A percentile compares a stretch with the other conserved stretches of the same genome.
Evolutionary conservation across 2,329 filamentous ascomycete species (phyloP).

Genomic region (Xylaria sp.): DNA sequence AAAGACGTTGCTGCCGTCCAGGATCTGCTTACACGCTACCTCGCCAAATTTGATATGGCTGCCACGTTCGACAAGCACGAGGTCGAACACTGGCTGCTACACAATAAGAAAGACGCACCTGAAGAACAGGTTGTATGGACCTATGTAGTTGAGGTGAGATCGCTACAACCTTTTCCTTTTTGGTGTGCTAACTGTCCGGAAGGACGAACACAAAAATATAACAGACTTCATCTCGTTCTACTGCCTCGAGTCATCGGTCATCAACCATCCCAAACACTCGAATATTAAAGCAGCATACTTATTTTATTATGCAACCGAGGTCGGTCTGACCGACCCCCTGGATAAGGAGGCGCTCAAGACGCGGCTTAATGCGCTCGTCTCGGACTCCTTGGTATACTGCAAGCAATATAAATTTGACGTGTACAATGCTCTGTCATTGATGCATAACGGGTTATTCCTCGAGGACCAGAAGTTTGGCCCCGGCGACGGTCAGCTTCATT

Average conservation of each 20-base stretch:
- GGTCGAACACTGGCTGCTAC: conserved; percentile 86
- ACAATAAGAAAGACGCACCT: conserved; percentile 68
- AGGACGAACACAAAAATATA: conserved; percentile 77
- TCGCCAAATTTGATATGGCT: conserved; percentile 83
- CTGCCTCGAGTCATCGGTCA: conserved; percentile 90
- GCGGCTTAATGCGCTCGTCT: conserved; percentile 83
- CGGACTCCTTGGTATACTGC: conserved; percentile 87
- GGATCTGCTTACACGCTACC: conserved; percentile 79
- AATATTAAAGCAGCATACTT: conserved; percentile 91
- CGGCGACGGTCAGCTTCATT: conserved; percentile 94
- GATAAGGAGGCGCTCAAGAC: conserved; percentile 73
- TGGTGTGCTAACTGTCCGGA: conserved; percentile 38
- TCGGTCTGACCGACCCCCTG: conserved; percentile 70
- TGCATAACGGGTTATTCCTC: conserved; percentile 94
- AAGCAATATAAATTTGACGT: conserved; percentile 91
- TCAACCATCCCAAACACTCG: conserved; percentile 80
- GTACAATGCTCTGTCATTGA: conserved; percentile 92
- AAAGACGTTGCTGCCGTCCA: conserved; percentile 83
- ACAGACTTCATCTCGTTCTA: conserved; percentile 99
- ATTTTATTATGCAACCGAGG: conserved; percentile 94
- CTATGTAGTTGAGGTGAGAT: conserved; percentile 83
- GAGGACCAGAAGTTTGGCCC: conserved; percentile 94
- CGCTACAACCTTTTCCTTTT: background rate
- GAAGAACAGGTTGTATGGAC: conserved; percentile 90
- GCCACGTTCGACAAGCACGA: conserved; percentile 85